These are phyloP conservation scores for Funneliformis caledonium DNA, from an alignment of 371 early-diverging fungal genomes.

Conservation along the genomic window DNA sequence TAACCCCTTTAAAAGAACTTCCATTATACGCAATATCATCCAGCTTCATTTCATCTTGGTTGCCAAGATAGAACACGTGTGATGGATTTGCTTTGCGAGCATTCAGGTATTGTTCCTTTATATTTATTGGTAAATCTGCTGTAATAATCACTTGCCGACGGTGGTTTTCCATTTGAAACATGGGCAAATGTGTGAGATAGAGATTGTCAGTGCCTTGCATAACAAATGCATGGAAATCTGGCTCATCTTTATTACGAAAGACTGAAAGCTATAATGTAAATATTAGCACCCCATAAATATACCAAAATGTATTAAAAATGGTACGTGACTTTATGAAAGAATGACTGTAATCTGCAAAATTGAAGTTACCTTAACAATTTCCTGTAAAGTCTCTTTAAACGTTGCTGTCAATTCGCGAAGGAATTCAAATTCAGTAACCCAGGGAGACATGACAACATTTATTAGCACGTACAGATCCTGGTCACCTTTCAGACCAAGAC, in stretches of 20 bases:
- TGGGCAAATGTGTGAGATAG: conserved; percentile 1
- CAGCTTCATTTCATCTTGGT: conserved; percentile 10
- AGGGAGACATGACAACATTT: conserved; percentile 16
- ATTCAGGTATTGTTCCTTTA: background rate
- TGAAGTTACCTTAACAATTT: background rate
- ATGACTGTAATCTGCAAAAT: background rate
- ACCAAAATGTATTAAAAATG: background rate
- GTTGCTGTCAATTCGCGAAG: background rate
- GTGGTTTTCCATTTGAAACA: conserved; percentile 27
- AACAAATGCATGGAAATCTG: background rate
- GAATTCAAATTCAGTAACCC: conserved; percentile 5
- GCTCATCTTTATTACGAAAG: background rate
- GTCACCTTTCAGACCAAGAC: background rate
- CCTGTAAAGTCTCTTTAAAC: conserved; percentile 2
- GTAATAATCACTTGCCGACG: conserved; percentile 18
- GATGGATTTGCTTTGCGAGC: background rate
- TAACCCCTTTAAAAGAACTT: conserved; percentile 11
- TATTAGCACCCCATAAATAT: background rate
- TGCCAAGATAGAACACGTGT: background rate
- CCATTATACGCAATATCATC: conserved; percentile 5
- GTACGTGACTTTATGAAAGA: too few relatives aligned
- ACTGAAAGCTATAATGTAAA: background rate
- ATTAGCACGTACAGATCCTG: conserved; percentile 3
- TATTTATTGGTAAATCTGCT: background rate
- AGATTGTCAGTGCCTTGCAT: background rate